Evolutionary conservation across 306 rosid genomes (phyloP), one percentile per base, ranked within the genome.

Genomic region (Leucaena leucocephala): DNA sequence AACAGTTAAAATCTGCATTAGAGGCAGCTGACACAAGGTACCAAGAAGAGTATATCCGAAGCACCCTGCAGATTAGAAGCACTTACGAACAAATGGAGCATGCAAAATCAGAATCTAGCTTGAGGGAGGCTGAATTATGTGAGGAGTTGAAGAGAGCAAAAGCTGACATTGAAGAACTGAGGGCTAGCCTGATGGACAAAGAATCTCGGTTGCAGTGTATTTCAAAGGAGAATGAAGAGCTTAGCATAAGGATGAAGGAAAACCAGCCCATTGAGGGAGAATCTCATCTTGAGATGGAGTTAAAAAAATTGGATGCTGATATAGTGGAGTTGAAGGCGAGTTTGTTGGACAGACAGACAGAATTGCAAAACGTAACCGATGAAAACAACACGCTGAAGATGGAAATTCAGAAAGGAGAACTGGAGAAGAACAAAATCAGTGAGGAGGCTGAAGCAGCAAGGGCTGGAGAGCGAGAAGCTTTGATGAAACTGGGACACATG

Each of bases 11-110:
- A 73, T 84, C 97, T 77, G 91, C 98, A n/a, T 58, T 89, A 72
- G 93, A 89, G n/a, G 86, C 72, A n/a, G 86, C 93, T n/a, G 94
- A 92, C 88, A 80, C 72, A 40, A 81, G 92, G 74, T 91, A 88
- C 89, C 97, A 94, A 76, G 93, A 94, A 71, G 98, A 94, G 84
- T 88, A 86, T 61, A 88, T 92, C 75, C 97, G 84, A 54, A 86
- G 90, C 88, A 86, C 98, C 4, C 76, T 94, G 88, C 95, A 94
- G 88, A 88, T 88, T 66, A 81, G 95, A 81, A 88, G 82, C 75
- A 94, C 93, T 46, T 93, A 83, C 71, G 97, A 94, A 68, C 89
- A 88, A 64, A 70, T 91, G 42, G 97, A 92, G 77, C 82, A 15
- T 45, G 68, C 82, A 4, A 91, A 91, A 84, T 86, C 89, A 12